Evolutionary conservation across 2,329 filamentous ascomycete species (phyloP), one percentile per base, ranked within the genome.

Genomic region (Monosporascus sp.): DNA sequence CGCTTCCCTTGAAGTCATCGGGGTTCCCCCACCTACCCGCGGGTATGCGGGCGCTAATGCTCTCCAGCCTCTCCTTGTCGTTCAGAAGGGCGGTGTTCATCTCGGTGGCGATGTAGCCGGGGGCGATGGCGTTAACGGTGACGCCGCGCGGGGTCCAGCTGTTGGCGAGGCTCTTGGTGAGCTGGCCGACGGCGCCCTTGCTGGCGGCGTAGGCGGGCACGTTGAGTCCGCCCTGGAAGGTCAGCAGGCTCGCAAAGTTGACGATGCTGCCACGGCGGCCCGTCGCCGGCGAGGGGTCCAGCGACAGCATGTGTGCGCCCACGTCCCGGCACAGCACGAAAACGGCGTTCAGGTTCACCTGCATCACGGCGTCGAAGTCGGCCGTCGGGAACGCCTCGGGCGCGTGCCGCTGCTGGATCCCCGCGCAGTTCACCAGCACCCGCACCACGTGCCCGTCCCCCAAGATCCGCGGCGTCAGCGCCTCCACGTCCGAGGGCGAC

Each of bases 31-130:
- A 95, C 61, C 89, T 76, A 0, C 88, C 90, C 1, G 89, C 89
- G 0, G 91, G 91, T 63, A 96, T 96, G 51, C 91, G 78, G 37
- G 84, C 84, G 65, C 89, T 79, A 60, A 96, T 96, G 64, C 85
- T 86, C 57, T 78, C 82, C 57, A 87, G 79, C 22, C 91, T 76
- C 58, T 79, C 81, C 63, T 81, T 72, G 70, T 96, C 85, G 50
- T 85, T 80, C 46, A 95, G 81, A 64, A 96, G 71, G 3, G 90
- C 91, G 61, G 79, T 80, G 70, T 96, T 96, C 92, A 96, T 96
- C 56, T 96, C 91, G n/a, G 91, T 96, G 48, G 82, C 87, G 61
- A 96, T 89, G 71, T 96, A 96, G 0, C 91, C 91, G 0, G 91
- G 91, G 2, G 91, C 91, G 67, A 96, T 90, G 22, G 88, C 89